phyloP scores from a whole-genome alignment of 208 protist species.

The Trypanosoma scelopori region DNA sequence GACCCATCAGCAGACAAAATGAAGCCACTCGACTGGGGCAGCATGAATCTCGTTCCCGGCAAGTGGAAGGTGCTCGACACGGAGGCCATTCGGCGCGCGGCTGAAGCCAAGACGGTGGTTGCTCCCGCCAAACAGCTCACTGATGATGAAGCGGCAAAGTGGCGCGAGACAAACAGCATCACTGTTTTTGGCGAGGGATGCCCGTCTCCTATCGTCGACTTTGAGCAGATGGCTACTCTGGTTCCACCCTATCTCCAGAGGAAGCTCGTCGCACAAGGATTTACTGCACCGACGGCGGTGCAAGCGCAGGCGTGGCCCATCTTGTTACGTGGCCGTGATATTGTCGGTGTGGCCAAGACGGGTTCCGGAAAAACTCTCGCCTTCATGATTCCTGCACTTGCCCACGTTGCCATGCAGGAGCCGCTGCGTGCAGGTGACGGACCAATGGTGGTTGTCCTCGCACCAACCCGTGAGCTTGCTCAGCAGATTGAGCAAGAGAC shows the following conservation, averaged over 20 bases:
- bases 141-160: slow-evolving; percentile 57
- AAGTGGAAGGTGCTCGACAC: slow-evolving; percentile 84
- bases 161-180: slow-evolving; percentile 65
- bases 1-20: slow-evolving; percentile 49
- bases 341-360: slow-evolving; percentile 93
- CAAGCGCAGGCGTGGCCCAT: slow-evolving; percentile 88
- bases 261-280: slow-evolving; percentile 81
- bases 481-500: slow-evolving; percentile 97
- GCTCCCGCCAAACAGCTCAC: slow-evolving; percentile 31
- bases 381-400: slow-evolving; percentile 90
- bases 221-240: slow-evolving; percentile 53
- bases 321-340: slow-evolving; percentile 79
- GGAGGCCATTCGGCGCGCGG: slow-evolving; percentile 55
- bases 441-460: slow-evolving; percentile 96
- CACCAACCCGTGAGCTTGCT: slow-evolving; percentile 97
- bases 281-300: slow-evolving; percentile 80
- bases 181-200: slow-evolving; percentile 60
- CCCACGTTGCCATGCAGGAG: slow-evolving; percentile 81
- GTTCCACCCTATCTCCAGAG: slow-evolving; percentile 73
- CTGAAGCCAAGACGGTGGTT: slow-evolving; percentile 31
- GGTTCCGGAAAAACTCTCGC: slow-evolving; percentile 94
- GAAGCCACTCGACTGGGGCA: slow-evolving; percentile 64
- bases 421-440: slow-evolving; percentile 87
- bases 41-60: slow-evolving; percentile 52
- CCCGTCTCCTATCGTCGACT: slow-evolving; percentile 65